Percentiles rank a stretch among this genome's conserved stretches.
Conservation (phyloP, 371 early-diverging fungal genomes). For the Syncephalastrum monosporum region DNA sequence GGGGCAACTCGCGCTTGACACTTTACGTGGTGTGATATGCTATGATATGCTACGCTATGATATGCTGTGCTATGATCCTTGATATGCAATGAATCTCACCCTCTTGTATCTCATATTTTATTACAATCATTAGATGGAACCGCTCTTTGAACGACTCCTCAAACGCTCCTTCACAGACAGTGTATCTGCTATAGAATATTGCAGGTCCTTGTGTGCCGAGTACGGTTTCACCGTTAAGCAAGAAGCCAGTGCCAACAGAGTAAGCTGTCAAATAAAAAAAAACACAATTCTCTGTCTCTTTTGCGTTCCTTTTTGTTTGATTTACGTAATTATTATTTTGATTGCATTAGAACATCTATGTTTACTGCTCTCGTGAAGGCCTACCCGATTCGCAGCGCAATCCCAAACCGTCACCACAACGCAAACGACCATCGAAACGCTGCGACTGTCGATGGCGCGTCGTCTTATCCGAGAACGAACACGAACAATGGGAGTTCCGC, state of each 20-base stretch:
- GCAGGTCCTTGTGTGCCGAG: conserved; percentile 32
- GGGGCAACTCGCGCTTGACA: no score
- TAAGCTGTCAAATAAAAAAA: conserved; percentile 17
- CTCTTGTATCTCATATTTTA: conserved; percentile 2
- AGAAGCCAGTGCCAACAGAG: conserved; percentile 38
- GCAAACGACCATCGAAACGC: conserved; percentile 52
- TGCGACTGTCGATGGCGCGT: conserved; percentile 63
- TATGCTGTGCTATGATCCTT: background rate
- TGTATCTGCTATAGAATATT: conserved; percentile 35
- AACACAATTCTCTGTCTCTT: background rate
- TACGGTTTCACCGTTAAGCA: conserved; percentile 41
- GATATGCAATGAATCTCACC: background rate
- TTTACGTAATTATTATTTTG: background rate
- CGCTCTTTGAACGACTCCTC: conserved; percentile 32
- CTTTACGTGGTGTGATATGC: background rate
- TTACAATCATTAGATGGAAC: conserved; percentile 32
- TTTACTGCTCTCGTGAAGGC: conserved; percentile 62
- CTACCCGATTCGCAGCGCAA: conserved; percentile 52
- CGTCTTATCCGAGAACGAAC: conserved; percentile 47
- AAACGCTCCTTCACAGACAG: conserved; percentile 32
- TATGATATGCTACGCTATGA: background rate
- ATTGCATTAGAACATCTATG: conserved; percentile 35
- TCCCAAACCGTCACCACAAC: conserved; percentile 48
- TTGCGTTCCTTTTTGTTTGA: conserved; percentile 4
- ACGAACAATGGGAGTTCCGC: conserved; percentile 51